Evolutionary conservation across 345 rosid genomes (phyloP).

Genomic region (Jatropha curcas): DNA sequence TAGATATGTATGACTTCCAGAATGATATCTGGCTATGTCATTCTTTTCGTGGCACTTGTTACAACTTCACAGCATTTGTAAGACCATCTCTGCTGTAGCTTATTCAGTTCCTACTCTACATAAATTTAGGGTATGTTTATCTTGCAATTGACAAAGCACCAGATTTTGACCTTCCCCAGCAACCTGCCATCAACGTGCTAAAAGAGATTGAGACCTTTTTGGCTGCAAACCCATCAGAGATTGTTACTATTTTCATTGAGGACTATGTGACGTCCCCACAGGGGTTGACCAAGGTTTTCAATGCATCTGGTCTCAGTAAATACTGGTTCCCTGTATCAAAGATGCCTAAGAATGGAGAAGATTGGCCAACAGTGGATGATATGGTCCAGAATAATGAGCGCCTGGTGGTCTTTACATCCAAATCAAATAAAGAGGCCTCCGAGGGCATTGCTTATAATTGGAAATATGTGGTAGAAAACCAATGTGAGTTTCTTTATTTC

Average conservation of each 20-base stretch:
- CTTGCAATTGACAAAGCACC: background rate
- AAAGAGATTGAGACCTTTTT: conserved; percentile 71
- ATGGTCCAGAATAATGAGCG: conserved; percentile 85
- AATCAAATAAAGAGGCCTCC: conserved; percentile 67
- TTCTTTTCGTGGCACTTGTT: conserved; percentile 69
- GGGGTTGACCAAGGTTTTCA: conserved; percentile 81
- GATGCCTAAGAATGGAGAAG: conserved; percentile 81
- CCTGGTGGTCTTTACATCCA: conserved; percentile 83
- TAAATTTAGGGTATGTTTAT: background rate
- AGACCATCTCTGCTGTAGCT: conserved; percentile 31
- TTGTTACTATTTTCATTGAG: conserved; percentile 87
- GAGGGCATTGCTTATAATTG: conserved; percentile 91
- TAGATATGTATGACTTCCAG: conserved; percentile 82
- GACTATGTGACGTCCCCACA: conserved; percentile 77
- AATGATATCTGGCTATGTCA: conserved; percentile 91
- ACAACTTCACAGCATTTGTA: conserved; percentile 79
- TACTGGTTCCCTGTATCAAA: conserved; percentile 68
- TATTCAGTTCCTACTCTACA: background rate
- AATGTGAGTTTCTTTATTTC: conserved; percentile 50
- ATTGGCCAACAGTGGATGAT: conserved; percentile 91
- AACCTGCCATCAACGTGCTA: conserved; percentile 78
- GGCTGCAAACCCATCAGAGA: conserved; percentile 71
- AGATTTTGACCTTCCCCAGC: conserved; percentile 36
- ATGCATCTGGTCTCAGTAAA: conserved; percentile 67
- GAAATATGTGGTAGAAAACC: conserved; percentile 85